Conservation (phyloP, 1,139 yeast genomes). For the Candida sanyaensis region DNA sequence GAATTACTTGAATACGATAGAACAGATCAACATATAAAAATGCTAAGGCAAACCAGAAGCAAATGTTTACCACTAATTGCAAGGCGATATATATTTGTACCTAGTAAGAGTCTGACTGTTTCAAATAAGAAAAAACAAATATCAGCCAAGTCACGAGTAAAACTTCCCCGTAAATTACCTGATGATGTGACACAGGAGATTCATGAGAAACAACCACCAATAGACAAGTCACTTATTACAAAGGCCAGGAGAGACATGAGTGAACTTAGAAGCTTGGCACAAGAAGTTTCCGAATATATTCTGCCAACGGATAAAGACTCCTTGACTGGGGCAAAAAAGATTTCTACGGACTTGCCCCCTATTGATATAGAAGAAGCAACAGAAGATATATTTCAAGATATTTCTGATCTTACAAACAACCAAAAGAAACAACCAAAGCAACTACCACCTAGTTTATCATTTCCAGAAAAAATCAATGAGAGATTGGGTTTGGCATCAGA, state of each 20-base stretch:
- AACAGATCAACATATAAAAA: not conserved
- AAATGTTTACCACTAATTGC: not conserved
- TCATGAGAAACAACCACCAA: not conserved
- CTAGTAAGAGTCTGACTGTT: conserved; percentile 4
- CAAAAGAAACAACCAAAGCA: not conserved
- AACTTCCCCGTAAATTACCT: not conserved
- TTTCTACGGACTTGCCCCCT: not conserved
- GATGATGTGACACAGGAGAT: not conserved
- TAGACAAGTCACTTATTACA: not conserved
- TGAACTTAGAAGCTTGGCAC: conserved; percentile 1
- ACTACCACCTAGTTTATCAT: conserved; percentile 12
- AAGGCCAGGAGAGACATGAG: not conserved
- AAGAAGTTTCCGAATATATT: not conserved
- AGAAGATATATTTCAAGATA: conserved; percentile 2
- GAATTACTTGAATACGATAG: not conserved
- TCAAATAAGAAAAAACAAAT: not conserved
- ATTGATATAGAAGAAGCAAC: conserved; percentile 3
- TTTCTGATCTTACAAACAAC: conserved; percentile 3
- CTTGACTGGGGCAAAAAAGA: not conserved
- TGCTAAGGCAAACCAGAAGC: not conserved
- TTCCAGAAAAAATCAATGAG: conserved; percentile 47
- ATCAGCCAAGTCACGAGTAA: not conserved
- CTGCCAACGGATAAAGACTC: not conserved
- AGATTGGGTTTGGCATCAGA: conserved; percentile 51
- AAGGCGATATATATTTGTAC: conserved; percentile 3